Conservation (phyloP, 129 eudicot genomes). For the Artemisia argyi region DNA sequence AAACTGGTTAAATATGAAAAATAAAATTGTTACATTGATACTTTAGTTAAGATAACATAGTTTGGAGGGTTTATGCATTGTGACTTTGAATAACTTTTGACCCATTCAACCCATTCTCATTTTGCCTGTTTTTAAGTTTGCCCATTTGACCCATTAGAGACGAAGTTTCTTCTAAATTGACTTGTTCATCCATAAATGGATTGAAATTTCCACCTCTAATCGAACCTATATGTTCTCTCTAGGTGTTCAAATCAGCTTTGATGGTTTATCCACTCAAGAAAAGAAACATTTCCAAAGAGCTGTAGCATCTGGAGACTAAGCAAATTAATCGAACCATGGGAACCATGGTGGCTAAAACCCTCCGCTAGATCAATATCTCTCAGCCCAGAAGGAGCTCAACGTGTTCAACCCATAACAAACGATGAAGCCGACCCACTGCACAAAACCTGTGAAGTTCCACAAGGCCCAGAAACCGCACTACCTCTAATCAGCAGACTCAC, state of each 20-base stretch:
- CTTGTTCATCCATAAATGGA: too few relatives aligned
- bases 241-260: conserved; percentile 60
- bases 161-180: too few relatives aligned
- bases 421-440: conserved; percentile 25
- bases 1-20: too few relatives aligned
- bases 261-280: conserved; percentile 64
- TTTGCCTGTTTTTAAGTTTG: too few relatives aligned
- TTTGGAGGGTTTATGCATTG: too few relatives aligned
- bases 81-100: too few relatives aligned
- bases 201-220: too few relatives aligned
- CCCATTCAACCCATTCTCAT: too few relatives aligned
- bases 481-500: conserved; percentile 58
- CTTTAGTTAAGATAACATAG: too few relatives aligned
- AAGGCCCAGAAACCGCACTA: conserved; percentile 79
- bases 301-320: conserved; percentile 86
- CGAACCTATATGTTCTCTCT: neutral
- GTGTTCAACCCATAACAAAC: conserved; percentile 57
- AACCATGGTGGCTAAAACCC: conserved; percentile 96
- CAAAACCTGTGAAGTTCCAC: conserved; percentile 47
- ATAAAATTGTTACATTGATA: too few relatives aligned
- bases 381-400: conserved; percentile 65
- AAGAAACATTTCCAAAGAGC: conserved; percentile 76
- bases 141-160: too few relatives aligned
- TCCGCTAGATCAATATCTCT: conserved; percentile 64
- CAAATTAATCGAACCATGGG: conserved; percentile 91